Evolutionary conservation across 2,329 filamentous ascomycete species (phyloP).

Genomic region (Aspergillus candidus): DNA sequence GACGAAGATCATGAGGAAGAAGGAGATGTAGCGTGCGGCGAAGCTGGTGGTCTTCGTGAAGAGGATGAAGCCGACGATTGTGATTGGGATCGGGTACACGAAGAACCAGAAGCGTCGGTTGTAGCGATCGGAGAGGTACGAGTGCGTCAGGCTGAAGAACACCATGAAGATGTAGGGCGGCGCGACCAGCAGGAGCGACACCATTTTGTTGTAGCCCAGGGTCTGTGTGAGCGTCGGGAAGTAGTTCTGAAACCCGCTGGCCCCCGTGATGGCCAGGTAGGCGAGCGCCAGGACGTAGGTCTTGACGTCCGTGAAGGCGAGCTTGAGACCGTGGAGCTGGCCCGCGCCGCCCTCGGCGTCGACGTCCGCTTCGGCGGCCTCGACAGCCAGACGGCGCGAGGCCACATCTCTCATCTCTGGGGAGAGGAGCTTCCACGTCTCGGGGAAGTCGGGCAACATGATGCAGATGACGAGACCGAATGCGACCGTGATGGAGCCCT

Average conservation of each 20-base stretch:
- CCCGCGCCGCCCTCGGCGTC: conserved; percentile 44
- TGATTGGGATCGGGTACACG: conserved; percentile 43
- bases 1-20: conserved; percentile 45
- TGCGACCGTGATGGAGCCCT: conserved; percentile 25
- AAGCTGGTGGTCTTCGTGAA: conserved; percentile 48
- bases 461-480: conserved; percentile 27
- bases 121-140: conserved; percentile 34
- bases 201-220: conserved; percentile 37
- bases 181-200: conserved; percentile 44
- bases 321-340: conserved; percentile 45
- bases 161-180: conserved; percentile 47
- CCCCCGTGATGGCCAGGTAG: conserved; percentile 46
- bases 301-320: conserved; percentile 48
- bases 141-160: conserved; percentile 36
- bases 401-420: conserved; percentile 44
- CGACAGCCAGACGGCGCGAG: conserved; percentile 45
- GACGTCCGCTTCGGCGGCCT: conserved; percentile 45
- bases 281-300: conserved; percentile 41
- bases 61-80: conserved; percentile 43
- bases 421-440: conserved; percentile 41
- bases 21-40: conserved; percentile 46
- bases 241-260: conserved; percentile 48
- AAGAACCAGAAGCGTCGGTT: conserved; percentile 44
- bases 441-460: conserved; percentile 39
- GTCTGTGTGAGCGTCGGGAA: conserved; percentile 45